These are phyloP conservation scores for Lasiosphaeria ovina DNA, from an alignment of 495 filamentous ascomycete species.

Conservation along the genomic window DNA sequence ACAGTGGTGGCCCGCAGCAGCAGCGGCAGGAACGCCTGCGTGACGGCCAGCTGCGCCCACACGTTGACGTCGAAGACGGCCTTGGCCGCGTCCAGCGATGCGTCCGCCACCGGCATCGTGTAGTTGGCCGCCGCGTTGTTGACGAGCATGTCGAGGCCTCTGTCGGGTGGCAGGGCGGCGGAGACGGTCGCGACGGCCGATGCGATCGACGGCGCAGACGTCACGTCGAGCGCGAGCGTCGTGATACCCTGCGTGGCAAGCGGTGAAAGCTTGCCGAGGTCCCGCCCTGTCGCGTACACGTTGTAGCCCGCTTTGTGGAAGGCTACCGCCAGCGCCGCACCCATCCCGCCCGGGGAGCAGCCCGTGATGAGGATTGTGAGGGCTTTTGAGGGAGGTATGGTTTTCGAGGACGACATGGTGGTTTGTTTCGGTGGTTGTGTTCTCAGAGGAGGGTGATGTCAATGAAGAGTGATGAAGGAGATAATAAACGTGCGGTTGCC, in stretches of 20 bases:
- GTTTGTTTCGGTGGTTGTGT: not conserved
- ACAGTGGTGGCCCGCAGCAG: constrained; percentile 39
- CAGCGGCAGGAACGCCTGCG: constrained; percentile 54
- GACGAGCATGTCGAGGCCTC: constrained; percentile 49
- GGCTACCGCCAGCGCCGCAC: constrained; percentile 37
- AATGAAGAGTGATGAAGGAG: too few species aligned
- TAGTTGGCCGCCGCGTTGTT: constrained; percentile 55
- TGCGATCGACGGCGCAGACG: constrained; percentile 10
- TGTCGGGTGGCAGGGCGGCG: constrained; percentile 23
- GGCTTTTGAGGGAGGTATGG: not conserved
- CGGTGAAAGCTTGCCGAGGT: constrained; percentile 25
- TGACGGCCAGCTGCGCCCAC: constrained; percentile 49
- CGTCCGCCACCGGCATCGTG: constrained; percentile 47
- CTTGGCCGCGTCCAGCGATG: constrained; percentile 41
- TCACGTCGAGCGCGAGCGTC: constrained; percentile 18
- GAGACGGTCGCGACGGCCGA: constrained; percentile 10
- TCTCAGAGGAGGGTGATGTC: not conserved
- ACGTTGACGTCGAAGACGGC: constrained; percentile 55
- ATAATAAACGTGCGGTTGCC: too few species aligned
- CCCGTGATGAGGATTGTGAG: constrained; percentile 46
- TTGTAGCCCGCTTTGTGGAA: constrained; percentile 40
- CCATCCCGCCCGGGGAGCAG: constrained; percentile 46
- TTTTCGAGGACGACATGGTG: not conserved
- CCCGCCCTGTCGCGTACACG: constrained; percentile 45
- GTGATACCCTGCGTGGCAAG: constrained; percentile 5